Base-by-base conservation (phyloP, 495 filamentous ascomycete genomes). In the Cladorrhinum samala region DNA sequence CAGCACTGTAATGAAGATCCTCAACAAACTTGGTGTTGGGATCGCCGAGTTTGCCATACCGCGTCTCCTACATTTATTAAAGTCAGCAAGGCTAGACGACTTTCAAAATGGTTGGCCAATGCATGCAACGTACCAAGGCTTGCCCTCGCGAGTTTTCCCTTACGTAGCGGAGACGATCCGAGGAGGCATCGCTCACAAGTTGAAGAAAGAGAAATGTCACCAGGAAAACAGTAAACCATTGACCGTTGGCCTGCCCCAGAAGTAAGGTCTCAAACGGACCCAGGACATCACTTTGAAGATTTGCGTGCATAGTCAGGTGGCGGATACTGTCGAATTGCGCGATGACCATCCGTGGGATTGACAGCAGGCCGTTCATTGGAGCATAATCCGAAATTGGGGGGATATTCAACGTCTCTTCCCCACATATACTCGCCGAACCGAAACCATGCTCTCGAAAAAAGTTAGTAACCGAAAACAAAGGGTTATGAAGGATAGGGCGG, bases 261-360 rank as follows among this genome's bases (percentile, higher is more conserved):
- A 64, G 58, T 55, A 69, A 50, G 56, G 52, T 53, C 60, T 74
- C 67, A 7, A 61, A 50, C n/a, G 54, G 52, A 17, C 47, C 42
- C n/a, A 76, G 65, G 8, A 74, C 0, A 53, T 30, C 14, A 33
- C 36, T 25, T 65, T 67, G 36, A 67, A 62, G n/a, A n/a, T n/a
- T n/a, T n/a, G n/a, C n/a, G n/a, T n/a, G n/a, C 9, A 68, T 52
- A 19, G 52, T 46, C 18, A 58, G 55, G 19, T 57, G 33, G 6
- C 67, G 70, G 43, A 77, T 68, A 45, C 68, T 72, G 56, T 77
- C 74, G 50, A 77, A 73, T 52, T 77, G 74, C 1, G 72, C 74
- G 24, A 74, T 64, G 14, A 77, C 65, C 73, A 76, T 76, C 14
- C 73, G 67, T 9, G 74, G 72, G 14, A 72, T 50, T 1, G 54